Conservation (phyloP, 2,329 filamentous ascomycete species). For the Ophiostoma sp. region DNA sequence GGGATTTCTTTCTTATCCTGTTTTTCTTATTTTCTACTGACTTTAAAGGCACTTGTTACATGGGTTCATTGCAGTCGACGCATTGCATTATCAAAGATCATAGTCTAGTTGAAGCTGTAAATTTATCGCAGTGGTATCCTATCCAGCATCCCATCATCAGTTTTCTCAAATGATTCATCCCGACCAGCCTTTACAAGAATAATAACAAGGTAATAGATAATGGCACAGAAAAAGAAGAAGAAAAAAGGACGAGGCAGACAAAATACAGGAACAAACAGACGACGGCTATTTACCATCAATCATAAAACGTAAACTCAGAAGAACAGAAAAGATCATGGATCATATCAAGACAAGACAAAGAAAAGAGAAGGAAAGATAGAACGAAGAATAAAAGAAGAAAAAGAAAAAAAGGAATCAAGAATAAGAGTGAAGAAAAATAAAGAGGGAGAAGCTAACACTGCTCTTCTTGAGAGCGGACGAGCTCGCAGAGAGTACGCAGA, state of each 20-base stretch:
- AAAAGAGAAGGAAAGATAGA: neutral
- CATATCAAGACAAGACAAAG: neutral
- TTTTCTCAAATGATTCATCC: neutral
- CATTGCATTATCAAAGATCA: no score
- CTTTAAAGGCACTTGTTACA: neutral
- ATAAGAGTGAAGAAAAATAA: neutral
- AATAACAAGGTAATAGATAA: neutral
- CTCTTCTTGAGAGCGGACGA: constrained; percentile 40
- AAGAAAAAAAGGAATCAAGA: neutral
- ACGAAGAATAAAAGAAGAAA: neutral
- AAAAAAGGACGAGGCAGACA: neutral
- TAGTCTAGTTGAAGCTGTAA: neutral
- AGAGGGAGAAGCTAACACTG: constrained; percentile 10
- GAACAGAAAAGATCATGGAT: neutral
- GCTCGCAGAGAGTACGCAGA: constrained; percentile 39
- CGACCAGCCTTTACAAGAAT: neutral
- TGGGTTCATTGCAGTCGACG: no score
- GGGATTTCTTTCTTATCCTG: neutral
- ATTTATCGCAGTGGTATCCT: neutral
- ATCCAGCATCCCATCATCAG: neutral
- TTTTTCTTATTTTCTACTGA: neutral
- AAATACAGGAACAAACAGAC: constrained; percentile 2
- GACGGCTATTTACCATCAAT: constrained; percentile 9
- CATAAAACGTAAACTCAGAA: neutral
- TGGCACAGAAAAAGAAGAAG: neutral